A percentile compares a stretch with the other conserved stretches of the same genome.
Evolutionary conservation across 2,329 filamentous ascomycete genomes (phyloP).

Genomic region (Pseudocercospora musae): DNA sequence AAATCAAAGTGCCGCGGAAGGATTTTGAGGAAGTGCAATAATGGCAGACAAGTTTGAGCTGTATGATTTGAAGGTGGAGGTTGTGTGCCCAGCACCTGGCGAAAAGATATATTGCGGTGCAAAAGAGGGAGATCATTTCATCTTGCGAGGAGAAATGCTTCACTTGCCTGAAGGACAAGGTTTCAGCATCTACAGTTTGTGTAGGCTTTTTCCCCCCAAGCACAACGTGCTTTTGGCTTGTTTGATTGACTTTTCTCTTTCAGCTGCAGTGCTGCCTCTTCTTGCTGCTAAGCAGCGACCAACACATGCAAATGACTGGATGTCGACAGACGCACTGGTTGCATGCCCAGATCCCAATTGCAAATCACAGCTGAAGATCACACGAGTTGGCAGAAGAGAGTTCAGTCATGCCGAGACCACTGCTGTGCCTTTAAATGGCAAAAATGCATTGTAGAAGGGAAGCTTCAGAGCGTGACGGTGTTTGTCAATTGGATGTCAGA

Average conservation of each 20-base stretch:
- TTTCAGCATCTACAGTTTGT: slow-evolving; percentile 26
- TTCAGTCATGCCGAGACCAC: slow-evolving; percentile 25
- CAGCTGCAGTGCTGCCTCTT: slow-evolving; percentile 23
- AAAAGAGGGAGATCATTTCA: slow-evolving; percentile 23
- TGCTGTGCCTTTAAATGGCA: slow-evolving; percentile 13
- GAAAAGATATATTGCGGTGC: slow-evolving; percentile 24
- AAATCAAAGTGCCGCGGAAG: not conserved
- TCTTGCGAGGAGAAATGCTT: slow-evolving; percentile 24
- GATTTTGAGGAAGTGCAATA: not conserved
- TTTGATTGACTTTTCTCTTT: not conserved
- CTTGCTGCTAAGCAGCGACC: slow-evolving; percentile 23
- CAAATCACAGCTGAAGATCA: slow-evolving; percentile 20
- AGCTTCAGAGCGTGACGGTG: not conserved
- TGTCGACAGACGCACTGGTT: slow-evolving; percentile 22
- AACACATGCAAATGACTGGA: slow-evolving; percentile 24
- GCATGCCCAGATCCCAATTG: slow-evolving; percentile 24
- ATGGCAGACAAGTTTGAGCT: slow-evolving; percentile 19
- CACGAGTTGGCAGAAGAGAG: slow-evolving; percentile 7
- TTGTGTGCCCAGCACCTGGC: slow-evolving; percentile 19
- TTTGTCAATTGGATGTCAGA: not conserved
- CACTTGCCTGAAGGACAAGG: slow-evolving; percentile 22
- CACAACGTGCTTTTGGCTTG: not conserved
- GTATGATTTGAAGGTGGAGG: slow-evolving; percentile 22
- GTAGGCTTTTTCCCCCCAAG: slow-evolving; percentile 8
- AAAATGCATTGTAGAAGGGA: not conserved